Evolutionary conservation across 352 stramenopile species (phyloP).

Genomic region (Phytophthora tentaculata): DNA sequence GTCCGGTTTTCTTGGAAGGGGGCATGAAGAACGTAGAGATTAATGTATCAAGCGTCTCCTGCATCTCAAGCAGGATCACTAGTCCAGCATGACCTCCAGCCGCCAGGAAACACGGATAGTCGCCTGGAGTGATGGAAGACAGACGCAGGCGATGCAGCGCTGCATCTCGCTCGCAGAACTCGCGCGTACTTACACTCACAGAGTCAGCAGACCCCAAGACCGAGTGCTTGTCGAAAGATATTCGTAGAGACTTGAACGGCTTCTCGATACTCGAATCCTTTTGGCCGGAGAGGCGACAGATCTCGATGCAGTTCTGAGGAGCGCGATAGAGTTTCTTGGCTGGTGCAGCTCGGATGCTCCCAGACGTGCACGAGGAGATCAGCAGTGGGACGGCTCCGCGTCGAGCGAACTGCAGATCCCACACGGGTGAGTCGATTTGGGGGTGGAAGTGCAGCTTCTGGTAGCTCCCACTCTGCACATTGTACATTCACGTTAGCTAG

Average conservation of each 20-base stretch:
- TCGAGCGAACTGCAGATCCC: constrained; percentile 76
- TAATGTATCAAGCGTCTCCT: constrained; percentile 62
- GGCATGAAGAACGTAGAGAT: constrained; percentile 60
- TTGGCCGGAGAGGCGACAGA: constrained; percentile 65
- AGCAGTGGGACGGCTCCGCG: constrained; percentile 51
- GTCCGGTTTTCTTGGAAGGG: constrained; percentile 58
- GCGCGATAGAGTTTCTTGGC: constrained; percentile 71
- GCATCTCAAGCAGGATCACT: constrained; percentile 76
- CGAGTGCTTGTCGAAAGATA: constrained; percentile 57
- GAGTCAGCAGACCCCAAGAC: constrained; percentile 54
- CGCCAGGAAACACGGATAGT: constrained; percentile 71
- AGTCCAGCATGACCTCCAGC: constrained; percentile 71
- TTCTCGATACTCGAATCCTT: constrained; percentile 59
- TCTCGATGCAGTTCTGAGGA: constrained; percentile 71
- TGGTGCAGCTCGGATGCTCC: constrained; percentile 65
- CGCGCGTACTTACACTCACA: constrained; percentile 47
- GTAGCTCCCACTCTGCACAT: constrained; percentile 73
- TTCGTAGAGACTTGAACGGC: constrained; percentile 59
- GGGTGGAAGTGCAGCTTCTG: constrained; percentile 85
- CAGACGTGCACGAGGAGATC: constrained; percentile 73
- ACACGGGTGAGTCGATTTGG: constrained; percentile 86
- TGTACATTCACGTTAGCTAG: too few relatives aligned
- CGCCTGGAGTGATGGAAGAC: constrained; percentile 46
- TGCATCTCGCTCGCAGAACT: constrained; percentile 82
- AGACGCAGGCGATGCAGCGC: constrained; percentile 73